Base-by-base conservation (phyloP, 257 asterid species). In the Solanum verrucosum region DNA sequence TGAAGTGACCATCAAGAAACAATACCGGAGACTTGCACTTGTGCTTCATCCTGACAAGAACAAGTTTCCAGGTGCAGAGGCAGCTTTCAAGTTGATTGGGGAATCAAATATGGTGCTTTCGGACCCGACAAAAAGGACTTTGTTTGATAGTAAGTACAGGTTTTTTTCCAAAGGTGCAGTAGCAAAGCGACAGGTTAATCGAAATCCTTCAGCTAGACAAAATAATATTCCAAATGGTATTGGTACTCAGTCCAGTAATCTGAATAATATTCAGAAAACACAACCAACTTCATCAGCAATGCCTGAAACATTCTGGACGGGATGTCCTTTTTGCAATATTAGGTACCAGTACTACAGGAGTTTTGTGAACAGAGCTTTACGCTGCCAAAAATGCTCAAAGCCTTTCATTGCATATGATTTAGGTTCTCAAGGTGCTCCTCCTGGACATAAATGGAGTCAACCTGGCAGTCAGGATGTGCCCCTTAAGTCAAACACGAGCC, bases 1-100 rank as follows among this genome's bases (percentile, higher is more conserved):
- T 84, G 98, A 95, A 89, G 87, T 56, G 85, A 86, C 90, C 75
- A 86, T 96, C 81, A 93, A 84, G 95, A 96, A 93, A 89, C 98
- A 95, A 87, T 95, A 94, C 87, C 91, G 98, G 63, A 93, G 92
- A 88, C 95, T 96, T 74, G 98, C 98, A 60, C 97, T 96, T 38
- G 70, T 87, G 42, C 97, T 96, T 81, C 99, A 96, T 91, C 99
- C 99, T 63, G 99, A 96, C 89, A 96, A 96, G 90, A 96, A 95
- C 93, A 92, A 93, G 83, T 95, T 94, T 84, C 96, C 98, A 38
- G 99, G 99, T 81, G 97, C 98, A 29, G 99, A 96, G 90, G 95
- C 97, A 72, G 99, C 99, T 90, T 95, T 96, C 89, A 94, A 96
- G 92, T 91, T 96, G 88, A 91, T 96, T 86, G 94, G 96, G 42